Evolutionary conservation across 805 yeast species (phyloP), one percentile per base, ranked within the genome.

Genomic region (Saccharomycopsis sp.): DNA sequence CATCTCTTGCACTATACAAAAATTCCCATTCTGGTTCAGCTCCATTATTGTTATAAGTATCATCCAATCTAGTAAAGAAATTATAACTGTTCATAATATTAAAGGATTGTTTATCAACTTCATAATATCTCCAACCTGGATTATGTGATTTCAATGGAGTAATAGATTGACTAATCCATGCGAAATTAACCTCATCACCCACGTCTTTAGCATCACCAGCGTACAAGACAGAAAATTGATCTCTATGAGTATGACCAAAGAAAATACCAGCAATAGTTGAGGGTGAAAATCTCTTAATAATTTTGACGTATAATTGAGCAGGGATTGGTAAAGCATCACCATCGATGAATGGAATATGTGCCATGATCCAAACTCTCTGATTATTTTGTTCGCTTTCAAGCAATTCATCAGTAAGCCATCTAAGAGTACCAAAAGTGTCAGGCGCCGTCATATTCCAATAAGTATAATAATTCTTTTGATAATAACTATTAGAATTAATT

Each of bases 121-220:
- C 77, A 55, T 81, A 82, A 62, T 79, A 80, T 58, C 84, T 72
- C 83, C 85, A 81, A 17, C 79, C 71, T 4, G 89, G 89, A 58
- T 81, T 81, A 52, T 72, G 69, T 40, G 75, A 68, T 5, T 66
- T 61, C 55, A 69, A 67, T 6, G 87, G 85, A 5, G 86, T 79
- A 32, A 81, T 73, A 0, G 85, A 76, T 47, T 78, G 87, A 2
- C 75, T 70, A 45, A 81, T 69, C 79, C 81, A 80, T 1, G 82
- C 80, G 63, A 75, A 69, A 53, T 72, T 71, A 27, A 79, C 52
- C 4, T 66, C 72, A 28, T 66, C 66, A 20, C 67, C 61, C 3
- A 62, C 58, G 48, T 60, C 62, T n/a, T 63, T 55, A 22, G 71
- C 73, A 53, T 70, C 70, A 20, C 70, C 62, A 2, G 71, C 71